These are phyloP conservation scores for Ligustrum vulgare DNA, from an alignment of 257 asterid genomes.

Conservation along the genomic window DNA sequence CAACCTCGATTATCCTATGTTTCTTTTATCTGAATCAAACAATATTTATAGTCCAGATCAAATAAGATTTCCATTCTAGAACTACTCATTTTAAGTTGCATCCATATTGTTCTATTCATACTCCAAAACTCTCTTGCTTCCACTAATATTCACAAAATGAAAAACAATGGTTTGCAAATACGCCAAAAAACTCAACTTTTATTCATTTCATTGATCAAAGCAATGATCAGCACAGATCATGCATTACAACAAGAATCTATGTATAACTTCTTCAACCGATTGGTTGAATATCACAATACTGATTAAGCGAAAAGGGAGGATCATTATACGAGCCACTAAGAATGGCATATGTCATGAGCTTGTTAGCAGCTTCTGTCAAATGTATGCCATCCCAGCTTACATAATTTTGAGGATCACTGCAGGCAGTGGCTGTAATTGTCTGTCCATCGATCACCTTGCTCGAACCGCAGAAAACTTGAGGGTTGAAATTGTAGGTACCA, in stretches of 20 bases:
- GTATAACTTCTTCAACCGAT: constrained; percentile 20
- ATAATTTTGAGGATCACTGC: constrained; percentile 60
- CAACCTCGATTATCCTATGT: too few relatives aligned
- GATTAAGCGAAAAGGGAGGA: constrained; percentile 41
- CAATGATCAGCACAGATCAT: neutral
- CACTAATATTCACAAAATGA: too few relatives aligned
- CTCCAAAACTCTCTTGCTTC: neutral
- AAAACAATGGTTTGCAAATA: neutral
- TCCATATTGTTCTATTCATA: neutral
- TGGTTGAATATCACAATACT: constrained; percentile 31
- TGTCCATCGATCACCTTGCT: constrained; percentile 45
- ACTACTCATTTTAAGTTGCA: too few relatives aligned
- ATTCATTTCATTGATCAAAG: neutral
- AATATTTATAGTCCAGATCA: too few relatives aligned
- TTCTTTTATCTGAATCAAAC: too few relatives aligned
- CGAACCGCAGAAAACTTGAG: constrained; percentile 47
- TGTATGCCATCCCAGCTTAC: constrained; percentile 84
- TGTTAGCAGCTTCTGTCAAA: constrained; percentile 84
- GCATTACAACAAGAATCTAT: neutral
- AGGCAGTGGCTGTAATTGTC: constrained; percentile 48
- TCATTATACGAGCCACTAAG: constrained; percentile 36
- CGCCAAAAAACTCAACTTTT: neutral
- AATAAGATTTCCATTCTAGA: too few relatives aligned
- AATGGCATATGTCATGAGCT: constrained; percentile 45
- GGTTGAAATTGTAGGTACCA: constrained; percentile 59